phyloP scores from a whole-genome alignment of 1,284 basidiomycete genomes.

The Pascua guehoae region DNA sequence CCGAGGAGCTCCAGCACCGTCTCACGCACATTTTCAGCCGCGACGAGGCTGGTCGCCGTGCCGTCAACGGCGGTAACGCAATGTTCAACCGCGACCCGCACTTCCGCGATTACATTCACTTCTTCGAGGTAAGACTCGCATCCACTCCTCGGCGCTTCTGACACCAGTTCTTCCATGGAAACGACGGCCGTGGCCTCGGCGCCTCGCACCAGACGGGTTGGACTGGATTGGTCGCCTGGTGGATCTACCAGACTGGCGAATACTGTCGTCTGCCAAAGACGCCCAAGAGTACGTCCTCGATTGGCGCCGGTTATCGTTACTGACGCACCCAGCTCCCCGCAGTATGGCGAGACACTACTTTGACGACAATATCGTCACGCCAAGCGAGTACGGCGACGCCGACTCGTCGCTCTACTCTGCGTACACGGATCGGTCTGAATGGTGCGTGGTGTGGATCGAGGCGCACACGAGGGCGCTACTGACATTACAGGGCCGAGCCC shows the following conservation, averaged over 20 bases:
- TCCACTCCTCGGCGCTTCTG: not conserved
- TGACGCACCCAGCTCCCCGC: conserved; percentile 68
- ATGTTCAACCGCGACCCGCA: conserved; percentile 90
- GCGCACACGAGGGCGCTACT: conserved; percentile 39
- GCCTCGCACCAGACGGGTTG: conserved; percentile 98
- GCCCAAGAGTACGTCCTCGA: conserved; percentile 63
- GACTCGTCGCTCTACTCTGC: conserved; percentile 38
- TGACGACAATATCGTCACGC: conserved; percentile 58
- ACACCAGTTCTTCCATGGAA: conserved; percentile 85
- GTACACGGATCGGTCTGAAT: conserved; percentile 19
- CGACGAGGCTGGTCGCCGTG: conserved; percentile 77
- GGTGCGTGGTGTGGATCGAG: conserved; percentile 9
- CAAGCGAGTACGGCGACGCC: conserved; percentile 37
- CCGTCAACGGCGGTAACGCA: conserved; percentile 84
- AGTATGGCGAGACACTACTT: conserved; percentile 83
- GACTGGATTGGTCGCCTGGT: conserved; percentile 86
- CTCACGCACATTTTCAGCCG: conserved; percentile 93
- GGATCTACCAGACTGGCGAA: conserved; percentile 77
- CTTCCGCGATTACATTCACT: conserved; percentile 74
- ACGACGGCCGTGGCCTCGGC: conserved; percentile 84
- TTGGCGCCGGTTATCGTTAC: conserved; percentile 46
- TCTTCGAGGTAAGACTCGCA: not conserved
- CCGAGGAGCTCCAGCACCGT: conserved; percentile 95
- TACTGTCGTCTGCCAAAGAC: conserved; percentile 81
- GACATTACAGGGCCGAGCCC: conserved; percentile 35